Base-by-base conservation (phyloP, 2,329 filamentous ascomycete species). In the Fusarium pseudonygamai region DNA sequence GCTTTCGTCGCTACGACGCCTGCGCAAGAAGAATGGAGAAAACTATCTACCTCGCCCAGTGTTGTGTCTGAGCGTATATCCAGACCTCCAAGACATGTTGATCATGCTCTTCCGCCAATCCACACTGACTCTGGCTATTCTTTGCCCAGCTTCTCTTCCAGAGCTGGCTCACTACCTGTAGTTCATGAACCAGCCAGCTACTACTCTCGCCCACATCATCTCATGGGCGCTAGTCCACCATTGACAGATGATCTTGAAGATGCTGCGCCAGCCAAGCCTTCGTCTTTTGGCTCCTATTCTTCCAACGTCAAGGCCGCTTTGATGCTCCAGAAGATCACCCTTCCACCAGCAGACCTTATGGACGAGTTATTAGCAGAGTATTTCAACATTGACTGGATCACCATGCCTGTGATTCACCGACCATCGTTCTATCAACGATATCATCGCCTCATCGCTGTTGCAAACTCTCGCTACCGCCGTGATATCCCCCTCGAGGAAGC, bases 201-300 rank as follows among this genome's bases (percentile, higher is more conserved):
- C 52, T 75, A 76, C 40, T 62, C 69, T 5, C 74, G 71, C 7
- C 49, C 57, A 15, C 67, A 69, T 3, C 67, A 59, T 40, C 75
- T 61, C 11, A 78, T 78, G 76, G 76, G 67, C 7, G 71, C 75
- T 28, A 78, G 77, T 36, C 77, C 77, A 24, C 77, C 77, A 6
- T 50, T 78, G 34, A 78, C 77, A 10, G 77, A 78, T 46, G 77
- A 78, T 50, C 73, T 78, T 13, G 77, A 78, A 59, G 77, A 78
- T 36, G 60, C 60, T 12, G 52, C 69, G 4, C 64, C 66, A 2
- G 52, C 65, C 66, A 75, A 74, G 63, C 59, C 71, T n/a, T 75
- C 77, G 0, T 77, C 75, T 4, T 78, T 78, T 24, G 77, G 77
- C 14, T 78, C 77, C 13, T 78, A 78, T 49, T 78, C 77, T n/a